Evolutionary conservation across 495 filamentous ascomycete genomes (phyloP), one percentile per base, ranked within the genome.

Genomic region (Hyaloscypha hepaticicola): DNA sequence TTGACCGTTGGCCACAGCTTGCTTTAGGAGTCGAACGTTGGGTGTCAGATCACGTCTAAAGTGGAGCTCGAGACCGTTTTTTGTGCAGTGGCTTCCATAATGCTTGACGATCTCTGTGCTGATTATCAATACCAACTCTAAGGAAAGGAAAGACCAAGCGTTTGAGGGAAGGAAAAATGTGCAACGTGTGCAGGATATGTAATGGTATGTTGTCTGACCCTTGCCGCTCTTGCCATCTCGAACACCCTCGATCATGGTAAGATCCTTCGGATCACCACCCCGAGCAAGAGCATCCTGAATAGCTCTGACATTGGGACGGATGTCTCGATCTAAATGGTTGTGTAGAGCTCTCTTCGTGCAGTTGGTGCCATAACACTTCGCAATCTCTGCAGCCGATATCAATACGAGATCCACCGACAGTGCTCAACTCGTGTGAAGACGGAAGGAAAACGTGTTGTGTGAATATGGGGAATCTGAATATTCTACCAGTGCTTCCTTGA

Each of bases 301-400:
- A 16, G 28, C 3, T 22, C 61, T 45, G n/a, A 22, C 31, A 29
- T 61, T 55, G n/a, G 45, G 49, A 2, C 12, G 33, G 29, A 66
- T 60, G 28, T 45, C 19, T 53, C 62, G 27, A 1, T 33, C 12
- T 34, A 33, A 49, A 52, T 58, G 38, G 14, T 27, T 50, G 25
- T 16, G 2, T 1, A 64, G 2, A 16, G 26, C 52, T 2, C 0
- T 16, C 11, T 31, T 38, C 12, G 62, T 58, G 29, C 29, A 38
- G 27, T 66, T 48, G 45, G 21, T 53, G 27, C 66, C 66, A 45
- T 67, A 68, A 28, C 56, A 50, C 55, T 59, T 64, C 8, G 53
- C 60, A 60, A 68, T 64, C 28, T 59, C 61, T 63, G 34, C 8
- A 58, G 48, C 6, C 5, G 1, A 27, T 3, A 56, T 64, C 61